Evolutionary conservation across 345 rosid genomes (phyloP).

Genomic region (Brassica incana): DNA sequence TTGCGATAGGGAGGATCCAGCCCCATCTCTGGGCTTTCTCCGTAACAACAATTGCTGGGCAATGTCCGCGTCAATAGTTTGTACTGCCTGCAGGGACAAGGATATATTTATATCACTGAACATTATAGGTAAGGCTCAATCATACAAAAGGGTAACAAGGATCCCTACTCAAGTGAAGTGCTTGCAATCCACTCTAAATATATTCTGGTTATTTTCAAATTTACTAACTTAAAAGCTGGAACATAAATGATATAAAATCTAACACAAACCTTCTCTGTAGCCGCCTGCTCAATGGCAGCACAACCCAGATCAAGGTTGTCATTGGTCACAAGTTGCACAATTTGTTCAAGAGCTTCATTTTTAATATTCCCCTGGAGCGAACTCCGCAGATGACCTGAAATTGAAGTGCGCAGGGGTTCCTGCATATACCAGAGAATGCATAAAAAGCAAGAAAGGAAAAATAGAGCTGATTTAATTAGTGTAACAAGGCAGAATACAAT

Average conservation of each 20-base stretch:
- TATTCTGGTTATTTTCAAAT: not conserved
- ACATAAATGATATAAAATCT: slow-evolving; percentile 9
- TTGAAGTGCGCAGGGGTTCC: slow-evolving; percentile 92
- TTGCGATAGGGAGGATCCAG: slow-evolving; percentile 60
- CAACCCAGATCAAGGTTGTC: slow-evolving; percentile 99
- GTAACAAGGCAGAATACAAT: slow-evolving; percentile 3
- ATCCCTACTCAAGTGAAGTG: not conserved
- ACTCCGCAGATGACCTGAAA: slow-evolving; percentile 82
- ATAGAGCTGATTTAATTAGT: not conserved
- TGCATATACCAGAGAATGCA: slow-evolving; percentile 36
- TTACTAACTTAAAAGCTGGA: not conserved
- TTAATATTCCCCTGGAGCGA: slow-evolving; percentile 66
- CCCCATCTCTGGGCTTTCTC: slow-evolving; percentile 88
- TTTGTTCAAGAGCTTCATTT: slow-evolving; percentile 78
- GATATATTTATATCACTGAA: slow-evolving; percentile 2
- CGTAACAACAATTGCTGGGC: slow-evolving; percentile 80
- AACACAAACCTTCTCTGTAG: slow-evolving; percentile 79
- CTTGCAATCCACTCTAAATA: not conserved
- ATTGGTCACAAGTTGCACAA: slow-evolving; percentile 93
- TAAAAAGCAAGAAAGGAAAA: not conserved
- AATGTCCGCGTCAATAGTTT: slow-evolving; percentile 90
- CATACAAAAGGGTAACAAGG: slow-evolving; percentile 1
- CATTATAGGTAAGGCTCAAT: not conserved
- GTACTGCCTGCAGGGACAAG: slow-evolving; percentile 61
- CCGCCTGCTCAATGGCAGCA: slow-evolving; percentile 97